Evolutionary conservation across 2,329 filamentous ascomycete species (phyloP).

Genomic region (Lasiodiplodia hormozganensis): DNA sequence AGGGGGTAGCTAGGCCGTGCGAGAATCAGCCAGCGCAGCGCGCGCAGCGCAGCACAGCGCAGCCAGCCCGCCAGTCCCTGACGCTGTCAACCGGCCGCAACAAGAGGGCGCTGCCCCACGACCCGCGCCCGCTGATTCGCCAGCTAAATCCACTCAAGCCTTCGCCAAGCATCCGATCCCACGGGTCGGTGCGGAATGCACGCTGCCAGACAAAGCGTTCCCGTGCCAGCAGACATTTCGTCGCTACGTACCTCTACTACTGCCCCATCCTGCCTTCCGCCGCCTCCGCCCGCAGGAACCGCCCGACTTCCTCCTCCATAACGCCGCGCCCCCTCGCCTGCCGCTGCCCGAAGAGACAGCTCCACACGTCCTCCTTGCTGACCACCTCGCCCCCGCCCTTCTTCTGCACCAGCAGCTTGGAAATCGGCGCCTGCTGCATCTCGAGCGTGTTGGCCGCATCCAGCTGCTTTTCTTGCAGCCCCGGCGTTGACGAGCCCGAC

Average conservation of each 20-base stretch:
- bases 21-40: slow-evolving; percentile 4
- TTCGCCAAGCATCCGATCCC: slow-evolving; percentile 29
- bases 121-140: slow-evolving; percentile 14
- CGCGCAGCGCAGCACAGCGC: background rate
- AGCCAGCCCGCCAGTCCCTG: background rate
- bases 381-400: slow-evolving; percentile 81
- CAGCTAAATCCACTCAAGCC: slow-evolving; percentile 20
- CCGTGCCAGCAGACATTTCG: background rate
- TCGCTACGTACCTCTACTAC: background rate
- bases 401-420: slow-evolving; percentile 73
- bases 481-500: slow-evolving; percentile 40
- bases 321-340: slow-evolving; percentile 43
- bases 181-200: slow-evolving; percentile 25
- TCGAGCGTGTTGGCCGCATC: slow-evolving; percentile 87
- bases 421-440: slow-evolving; percentile 74
- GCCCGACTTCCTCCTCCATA: slow-evolving; percentile 54
- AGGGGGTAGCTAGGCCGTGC: slow-evolving; percentile 9
- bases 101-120: slow-evolving; percentile 3
- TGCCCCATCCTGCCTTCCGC: slow-evolving; percentile 54
- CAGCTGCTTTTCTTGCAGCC: slow-evolving; percentile 66
- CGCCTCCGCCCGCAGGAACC: slow-evolving; percentile 62
- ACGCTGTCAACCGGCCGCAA: background rate
- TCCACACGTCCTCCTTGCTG: slow-evolving; percentile 80
- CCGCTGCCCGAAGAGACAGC: slow-evolving; percentile 75
- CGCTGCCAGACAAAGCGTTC: slow-evolving; percentile 14